phyloP scores from a whole-genome alignment of 192 early-diverging fungal genomes.

The Coemansia sp. region DNA sequence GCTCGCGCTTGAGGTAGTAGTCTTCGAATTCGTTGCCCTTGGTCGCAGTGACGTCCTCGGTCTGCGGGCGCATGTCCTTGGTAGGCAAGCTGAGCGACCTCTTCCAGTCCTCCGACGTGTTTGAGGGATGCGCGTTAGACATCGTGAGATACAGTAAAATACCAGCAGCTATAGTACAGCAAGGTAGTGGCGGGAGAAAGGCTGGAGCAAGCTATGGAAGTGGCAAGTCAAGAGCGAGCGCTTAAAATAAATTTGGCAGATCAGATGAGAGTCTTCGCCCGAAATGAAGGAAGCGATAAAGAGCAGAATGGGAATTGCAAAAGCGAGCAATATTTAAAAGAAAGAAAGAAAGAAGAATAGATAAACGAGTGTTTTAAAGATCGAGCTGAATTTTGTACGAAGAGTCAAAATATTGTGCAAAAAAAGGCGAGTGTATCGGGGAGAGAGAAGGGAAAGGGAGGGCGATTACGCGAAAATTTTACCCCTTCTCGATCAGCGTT shows the following conservation, averaged over 20 bases:
- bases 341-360: neutral
- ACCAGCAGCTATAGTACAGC: slow-evolving; percentile 42
- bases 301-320: slow-evolving; percentile 1
- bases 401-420: neutral
- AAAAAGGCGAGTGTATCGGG: neutral
- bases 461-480: neutral
- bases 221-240: neutral
- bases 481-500: neutral
- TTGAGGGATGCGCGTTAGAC: slow-evolving; percentile 45
- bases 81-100: slow-evolving; percentile 72
- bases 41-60: slow-evolving; percentile 94
- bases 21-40: slow-evolving; percentile 99
- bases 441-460: neutral
- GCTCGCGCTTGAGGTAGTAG: slow-evolving; percentile 95
- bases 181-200: slow-evolving; percentile 10
- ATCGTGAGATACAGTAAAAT: slow-evolving; percentile 34
- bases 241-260: slow-evolving; percentile 6
- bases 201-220: neutral
- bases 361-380: too few species aligned
- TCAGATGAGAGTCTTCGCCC: neutral
- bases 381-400: too few species aligned
- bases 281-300: too few species aligned
- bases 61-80: slow-evolving; percentile 94
- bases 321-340: neutral
- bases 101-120: slow-evolving; percentile 71